These are phyloP conservation scores for Xylaria sp. DNA, from an alignment of 2,329 filamentous ascomycete species.

Conservation along the genomic window DNA sequence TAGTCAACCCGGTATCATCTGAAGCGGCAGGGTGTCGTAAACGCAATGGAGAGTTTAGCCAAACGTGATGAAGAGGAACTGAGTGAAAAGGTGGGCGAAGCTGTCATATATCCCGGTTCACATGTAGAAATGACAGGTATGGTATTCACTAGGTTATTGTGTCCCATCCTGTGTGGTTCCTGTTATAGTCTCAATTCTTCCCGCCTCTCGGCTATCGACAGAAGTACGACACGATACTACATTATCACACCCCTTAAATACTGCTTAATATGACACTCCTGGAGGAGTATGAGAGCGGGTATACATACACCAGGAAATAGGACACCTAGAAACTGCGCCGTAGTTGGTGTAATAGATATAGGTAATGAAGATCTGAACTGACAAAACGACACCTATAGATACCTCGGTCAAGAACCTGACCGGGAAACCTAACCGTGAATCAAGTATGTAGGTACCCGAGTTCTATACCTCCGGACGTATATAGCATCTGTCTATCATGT, in stretches of 20 bases:
- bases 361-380: no score
- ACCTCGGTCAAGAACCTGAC: neutral
- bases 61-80: neutral
- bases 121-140: slow-evolving; percentile 5
- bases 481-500: neutral
- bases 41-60: neutral
- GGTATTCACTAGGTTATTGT: slow-evolving; percentile 1
- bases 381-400: no score
- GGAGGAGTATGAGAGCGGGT: neutral
- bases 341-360: no score
- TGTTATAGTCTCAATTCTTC: neutral
- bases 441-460: neutral
- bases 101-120: neutral
- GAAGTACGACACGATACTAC: slow-evolving; percentile 5
- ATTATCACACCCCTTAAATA: slow-evolving; percentile 7
- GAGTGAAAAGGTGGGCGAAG: neutral
- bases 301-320: no score
- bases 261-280: neutral
- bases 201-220: slow-evolving; percentile 22
- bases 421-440: neutral
- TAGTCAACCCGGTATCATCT: neutral
- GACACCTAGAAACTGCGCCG: no score
- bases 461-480: neutral
- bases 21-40: no score
- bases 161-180: neutral